Conservation (phyloP, 495 filamentous ascomycete species). For the Arthonia radiata region DNA sequence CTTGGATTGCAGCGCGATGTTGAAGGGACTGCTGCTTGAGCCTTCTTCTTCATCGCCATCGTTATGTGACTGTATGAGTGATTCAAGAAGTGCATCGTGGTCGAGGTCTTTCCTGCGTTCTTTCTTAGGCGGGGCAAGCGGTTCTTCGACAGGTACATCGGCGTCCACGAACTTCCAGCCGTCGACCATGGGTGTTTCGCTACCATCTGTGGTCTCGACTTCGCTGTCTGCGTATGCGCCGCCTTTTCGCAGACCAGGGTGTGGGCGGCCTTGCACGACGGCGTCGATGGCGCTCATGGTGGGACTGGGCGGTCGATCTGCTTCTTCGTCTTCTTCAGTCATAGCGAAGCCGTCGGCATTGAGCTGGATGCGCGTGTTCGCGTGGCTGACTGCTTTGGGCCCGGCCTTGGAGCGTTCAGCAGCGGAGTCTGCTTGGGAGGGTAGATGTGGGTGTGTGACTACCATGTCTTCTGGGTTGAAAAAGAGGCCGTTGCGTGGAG, state of each 20-base stretch:
- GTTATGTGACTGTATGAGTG: too few relatives aligned
- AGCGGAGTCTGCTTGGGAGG: constrained; percentile 40
- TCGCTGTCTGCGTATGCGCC: constrained; percentile 40
- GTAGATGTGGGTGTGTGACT: constrained; percentile 42
- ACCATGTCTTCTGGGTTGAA: constrained; percentile 42
- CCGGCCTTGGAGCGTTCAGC: constrained; percentile 44
- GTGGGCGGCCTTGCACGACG: constrained; percentile 57
- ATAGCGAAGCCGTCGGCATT: too few relatives aligned
- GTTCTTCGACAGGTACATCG: constrained; percentile 21
- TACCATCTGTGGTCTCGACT: constrained; percentile 15
- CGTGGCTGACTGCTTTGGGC: constrained; percentile 54
- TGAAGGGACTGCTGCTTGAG: constrained; percentile 86
- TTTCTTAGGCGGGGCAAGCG: constrained; percentile 3
- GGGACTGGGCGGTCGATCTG: constrained; percentile 39
- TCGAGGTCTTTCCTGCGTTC: too few relatives aligned
- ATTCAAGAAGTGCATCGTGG: too few relatives aligned
- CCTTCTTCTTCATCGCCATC: too few relatives aligned
- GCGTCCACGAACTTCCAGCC: constrained; percentile 86
- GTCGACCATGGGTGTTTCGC: constrained; percentile 67
- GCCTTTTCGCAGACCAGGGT: constrained; percentile 13
- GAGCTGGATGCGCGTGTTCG: constrained; percentile 50
- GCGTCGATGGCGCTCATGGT: constrained; percentile 65
- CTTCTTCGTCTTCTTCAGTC: too few relatives aligned
- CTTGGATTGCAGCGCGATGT: constrained; percentile 46
- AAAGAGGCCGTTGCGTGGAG: constrained; percentile 69